Conservation (phyloP, 805 yeast species). For the Hanseniaspora hatyaiensis region DNA sequence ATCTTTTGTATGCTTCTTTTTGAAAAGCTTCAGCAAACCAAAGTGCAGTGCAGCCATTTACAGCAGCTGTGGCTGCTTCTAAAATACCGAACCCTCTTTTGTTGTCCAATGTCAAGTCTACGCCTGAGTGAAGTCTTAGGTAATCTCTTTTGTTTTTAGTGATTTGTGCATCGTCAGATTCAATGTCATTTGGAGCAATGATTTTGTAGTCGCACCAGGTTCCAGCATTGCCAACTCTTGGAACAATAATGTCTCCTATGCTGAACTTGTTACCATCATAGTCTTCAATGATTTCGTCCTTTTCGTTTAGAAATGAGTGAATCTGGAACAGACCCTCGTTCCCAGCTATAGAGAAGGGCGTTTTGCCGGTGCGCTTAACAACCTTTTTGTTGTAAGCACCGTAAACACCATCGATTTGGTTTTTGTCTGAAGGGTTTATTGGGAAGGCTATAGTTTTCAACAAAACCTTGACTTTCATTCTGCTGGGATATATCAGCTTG, state of each 20-base stretch:
- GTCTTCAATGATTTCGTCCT: constrained; percentile 34
- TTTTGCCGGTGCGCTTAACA: constrained; percentile 44
- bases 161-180: not conserved
- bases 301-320: constrained; percentile 2
- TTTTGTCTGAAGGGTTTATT: constrained; percentile 80
- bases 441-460: constrained; percentile 68
- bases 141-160: not conserved
- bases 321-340: constrained; percentile 88
- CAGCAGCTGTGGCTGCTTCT: constrained; percentile 80
- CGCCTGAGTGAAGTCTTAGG: constrained; percentile 27
- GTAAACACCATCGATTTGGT: constrained; percentile 75
- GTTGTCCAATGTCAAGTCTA: constrained; percentile 44
- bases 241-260: constrained; percentile 82
- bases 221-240: constrained; percentile 66
- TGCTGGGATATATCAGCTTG: not conserved
- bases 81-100: constrained; percentile 42
- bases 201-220: constrained; percentile 75
- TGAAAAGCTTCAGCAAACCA: constrained; percentile 55
- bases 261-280: constrained; percentile 38
- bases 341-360: constrained; percentile 74
- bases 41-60: constrained; percentile 87
- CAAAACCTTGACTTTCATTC: constrained; percentile 30
- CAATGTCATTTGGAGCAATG: not conserved
- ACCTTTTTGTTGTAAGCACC: constrained; percentile 58
- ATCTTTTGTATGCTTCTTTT: constrained; percentile 30